Conservation (phyloP, 768 basidiomycete species). For the Clitopilus hobsonii region DNA sequence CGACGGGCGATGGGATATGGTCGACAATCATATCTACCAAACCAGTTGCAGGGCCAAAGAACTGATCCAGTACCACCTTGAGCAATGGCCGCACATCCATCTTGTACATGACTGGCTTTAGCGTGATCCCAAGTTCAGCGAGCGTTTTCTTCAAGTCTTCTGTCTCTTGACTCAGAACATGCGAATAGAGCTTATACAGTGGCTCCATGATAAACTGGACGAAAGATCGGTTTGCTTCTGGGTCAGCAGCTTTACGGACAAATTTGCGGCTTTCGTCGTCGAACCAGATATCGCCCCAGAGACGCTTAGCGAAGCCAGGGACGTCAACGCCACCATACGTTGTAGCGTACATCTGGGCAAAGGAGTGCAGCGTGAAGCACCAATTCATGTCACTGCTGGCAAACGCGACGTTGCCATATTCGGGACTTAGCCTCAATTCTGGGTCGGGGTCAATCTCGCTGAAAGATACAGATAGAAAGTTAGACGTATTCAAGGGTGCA, state of each 20-base stretch:
- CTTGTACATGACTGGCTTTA: conserved; percentile 95
- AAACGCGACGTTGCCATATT: conserved; percentile 95
- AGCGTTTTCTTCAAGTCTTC: conserved; percentile 84
- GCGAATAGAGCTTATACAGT: conserved; percentile 93
- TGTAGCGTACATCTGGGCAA: conserved; percentile 95
- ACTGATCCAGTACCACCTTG: conserved; percentile 91
- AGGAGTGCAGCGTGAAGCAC: conserved; percentile 93
- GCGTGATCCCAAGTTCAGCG: conserved; percentile 66
- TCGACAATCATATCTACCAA: conserved; percentile 90
- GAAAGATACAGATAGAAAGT: conserved; percentile 4
- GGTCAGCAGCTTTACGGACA: conserved; percentile 76
- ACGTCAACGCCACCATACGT: conserved; percentile 87
- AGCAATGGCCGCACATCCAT: conserved; percentile 96
- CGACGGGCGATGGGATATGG: conserved; percentile 80
- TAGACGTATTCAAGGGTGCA: background rate
- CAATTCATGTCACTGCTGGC: conserved; percentile 96
- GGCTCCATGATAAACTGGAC: conserved; percentile 96
- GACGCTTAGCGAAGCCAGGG: conserved; percentile 78
- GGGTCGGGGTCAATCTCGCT: conserved; percentile 88
- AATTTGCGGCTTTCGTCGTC: conserved; percentile 83
- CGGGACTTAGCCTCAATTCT: conserved; percentile 84
- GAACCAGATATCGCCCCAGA: conserved; percentile 99
- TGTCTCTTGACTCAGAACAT: conserved; percentile 91
- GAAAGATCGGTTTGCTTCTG: conserved; percentile 79
- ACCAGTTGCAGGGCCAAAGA: conserved; percentile 89